Base-by-base conservation (phyloP, 306 rosid species). In the Quercus suber region DNA sequence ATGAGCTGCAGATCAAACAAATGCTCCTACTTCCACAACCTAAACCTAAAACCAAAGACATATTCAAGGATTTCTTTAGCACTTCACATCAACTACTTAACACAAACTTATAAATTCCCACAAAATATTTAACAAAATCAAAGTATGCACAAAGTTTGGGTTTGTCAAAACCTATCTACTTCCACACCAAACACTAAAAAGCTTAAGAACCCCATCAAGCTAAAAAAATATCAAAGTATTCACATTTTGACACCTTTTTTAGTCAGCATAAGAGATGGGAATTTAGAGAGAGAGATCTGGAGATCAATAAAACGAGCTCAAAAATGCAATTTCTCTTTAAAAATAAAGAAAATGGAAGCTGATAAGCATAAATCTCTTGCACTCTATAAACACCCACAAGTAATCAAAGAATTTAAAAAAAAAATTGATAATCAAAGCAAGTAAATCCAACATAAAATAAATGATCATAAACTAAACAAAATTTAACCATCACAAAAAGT, bases 331-430 rank as follows among this genome's bases (percentile, higher is more conserved):
- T 28, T 57, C 21, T 72, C 51, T 60, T 23, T 63, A 31, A 60
- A 45, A 79, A 59, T 18, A 69, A 51, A 43, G 28, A 68, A 73
- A 61, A 76, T 1, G 51, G 45, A 37, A 45, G 63, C 73, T 5
- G 72, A 80, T 17, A 80, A 78, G 59, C 73, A 35, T 67, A 59
- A 73, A 71, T 31, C 33, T 5, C 58, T 35, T 57, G 37, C 37
- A 73, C 71, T 60, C 76, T 20, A 60, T 9, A 74, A 60, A 85
- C 55, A 81, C 74, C 43, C 52, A 77, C 14, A 59, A 4, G 43
- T 1, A 27, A 73, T 76, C 41, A 37, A 37, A 37, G 43, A 37
- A 37, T 8, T 6, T 5, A 23, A 23, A 1, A 35, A 35, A 0
- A 37, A 37, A 37, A 37, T 0, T 37, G 43, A 57, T 68, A 71